A percentile compares a stretch with the other conserved stretches of the same genome.
Evolutionary conservation across 2,329 filamentous ascomycete genomes (phyloP).

Genomic region (Hymenoscyphus albidus): DNA sequence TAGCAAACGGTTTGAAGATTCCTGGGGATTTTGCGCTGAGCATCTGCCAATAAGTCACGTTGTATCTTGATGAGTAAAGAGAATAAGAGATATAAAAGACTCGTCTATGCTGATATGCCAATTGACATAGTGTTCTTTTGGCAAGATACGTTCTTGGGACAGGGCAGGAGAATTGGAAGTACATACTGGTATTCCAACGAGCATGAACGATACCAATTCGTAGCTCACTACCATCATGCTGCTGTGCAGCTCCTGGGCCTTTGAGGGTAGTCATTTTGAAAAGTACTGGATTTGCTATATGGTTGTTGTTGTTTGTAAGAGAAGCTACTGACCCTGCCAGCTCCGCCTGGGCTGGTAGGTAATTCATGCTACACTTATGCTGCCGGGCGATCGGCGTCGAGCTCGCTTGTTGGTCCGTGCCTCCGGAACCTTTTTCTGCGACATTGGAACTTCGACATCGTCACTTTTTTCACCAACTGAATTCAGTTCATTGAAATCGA

Average conservation of each 20-base stretch:
- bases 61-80: neutral
- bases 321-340: neutral
- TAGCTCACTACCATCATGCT: slow-evolving; percentile 66
- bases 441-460: neutral
- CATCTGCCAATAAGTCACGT: neutral
- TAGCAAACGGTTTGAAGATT: neutral
- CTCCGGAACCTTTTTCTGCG: neutral
- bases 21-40: neutral
- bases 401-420: neutral
- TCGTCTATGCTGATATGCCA: neutral
- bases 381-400: neutral
- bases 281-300: neutral
- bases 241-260: slow-evolving; percentile 58
- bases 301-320: slow-evolving; percentile 2
- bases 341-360: neutral
- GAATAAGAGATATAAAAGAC: neutral
- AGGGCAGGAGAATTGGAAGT: neutral
- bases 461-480: neutral
- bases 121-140: neutral
- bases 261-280: slow-evolving; percentile 41
- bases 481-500: neutral
- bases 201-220: slow-evolving; percentile 95
- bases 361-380: neutral
- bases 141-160: neutral
- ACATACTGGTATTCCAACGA: slow-evolving; percentile 69